These are phyloP conservation scores for Mrakiaceae sp. DNA, from an alignment of 1,284 basidiomycete species.

Conservation along the genomic window DNA sequence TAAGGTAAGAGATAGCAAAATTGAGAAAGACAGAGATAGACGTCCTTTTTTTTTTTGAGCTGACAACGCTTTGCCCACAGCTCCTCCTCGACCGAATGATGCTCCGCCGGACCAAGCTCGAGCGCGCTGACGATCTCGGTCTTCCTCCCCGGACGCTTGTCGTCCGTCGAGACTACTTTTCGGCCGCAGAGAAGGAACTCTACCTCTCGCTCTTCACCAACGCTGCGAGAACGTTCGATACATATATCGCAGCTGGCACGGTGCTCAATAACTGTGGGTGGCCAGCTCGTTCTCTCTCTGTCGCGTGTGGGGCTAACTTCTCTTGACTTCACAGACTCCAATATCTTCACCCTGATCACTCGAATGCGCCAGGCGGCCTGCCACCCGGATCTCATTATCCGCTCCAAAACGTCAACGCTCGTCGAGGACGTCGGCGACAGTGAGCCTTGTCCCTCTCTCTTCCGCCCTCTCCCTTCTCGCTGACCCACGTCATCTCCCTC, in stretches of 20 bases:
- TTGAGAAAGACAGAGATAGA: too few relatives aligned
- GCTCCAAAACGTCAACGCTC: slow-evolving; percentile 62
- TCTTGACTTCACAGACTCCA: slow-evolving; percentile 53
- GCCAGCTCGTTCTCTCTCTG: background rate
- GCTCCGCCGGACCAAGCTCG: slow-evolving; percentile 59
- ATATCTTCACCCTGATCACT: slow-evolving; percentile 61
- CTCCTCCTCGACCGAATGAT: slow-evolving; percentile 89
- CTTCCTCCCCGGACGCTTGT: slow-evolving; percentile 89
- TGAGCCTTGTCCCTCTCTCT: background rate
- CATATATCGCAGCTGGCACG: slow-evolving; percentile 83
- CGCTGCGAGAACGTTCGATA: slow-evolving; percentile 81
- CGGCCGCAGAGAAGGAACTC: slow-evolving; percentile 90
- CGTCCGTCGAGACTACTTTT: slow-evolving; percentile 85
- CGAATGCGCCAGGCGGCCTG: slow-evolving; percentile 87
- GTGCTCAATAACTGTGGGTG: slow-evolving; percentile 66
- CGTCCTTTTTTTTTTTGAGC: background rate
- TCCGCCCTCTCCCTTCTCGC: background rate
- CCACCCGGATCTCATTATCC: slow-evolving; percentile 76
- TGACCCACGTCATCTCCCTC: background rate
- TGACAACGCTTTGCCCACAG: background rate
- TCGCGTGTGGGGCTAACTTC: background rate
- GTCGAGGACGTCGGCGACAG: slow-evolving; percentile 45
- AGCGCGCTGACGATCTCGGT: slow-evolving; percentile 93
- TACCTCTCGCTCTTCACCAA: slow-evolving; percentile 87
- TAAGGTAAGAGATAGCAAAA: slow-evolving; percentile 31